Evolutionary conservation across 1,139 yeast genomes (phyloP), one percentile per base, ranked within the genome.

Genomic region (Sugiyamaella grinbergsii): DNA sequence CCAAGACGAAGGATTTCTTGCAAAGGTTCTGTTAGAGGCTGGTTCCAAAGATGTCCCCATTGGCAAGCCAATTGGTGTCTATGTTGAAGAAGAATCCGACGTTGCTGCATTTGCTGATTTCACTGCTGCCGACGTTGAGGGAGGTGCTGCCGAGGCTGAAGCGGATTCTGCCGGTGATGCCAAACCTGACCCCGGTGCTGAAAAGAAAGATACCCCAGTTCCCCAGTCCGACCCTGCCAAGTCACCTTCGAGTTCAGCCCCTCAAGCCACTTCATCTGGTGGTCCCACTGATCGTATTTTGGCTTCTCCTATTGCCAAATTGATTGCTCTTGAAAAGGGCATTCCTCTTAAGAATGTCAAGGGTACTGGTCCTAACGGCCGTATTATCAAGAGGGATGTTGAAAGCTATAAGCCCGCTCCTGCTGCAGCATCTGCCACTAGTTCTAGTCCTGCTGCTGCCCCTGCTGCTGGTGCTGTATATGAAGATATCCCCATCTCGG

Each of bases 1-100:
- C 78, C 98, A 91, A 76, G 99, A 94, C 64, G 99, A 94, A 54
- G 99, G 98, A 54, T 90, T 69, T 75, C 77, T 93, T 67, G 98
- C 98, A 60, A 88, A 93, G 78, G 83, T 90, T 62, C 77, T 94
- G 62, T 78, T 90, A 58, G 90, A 81, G 32, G 91, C 83, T 58
- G 97, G 98, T 50, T 72, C 96, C 54, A 83, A 89, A 72, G 96
- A 93, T 64, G 76, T 94, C 52, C 90, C 95, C 46, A 96, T 93
- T 50, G 95, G 95, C 62, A 82, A 84, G 73, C 98, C 98, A 66
- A 87, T 94, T 70, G 98, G 96, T 58, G 96, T 93, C 42, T 91
- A 86, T 68, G 98, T 93, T 50, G 97, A 93, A 73, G 89, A 90
- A 33, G 79, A 80, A 55, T 82, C 65, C 43, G 96, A 88, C 65